Base-by-base conservation (phyloP, 495 filamentous ascomycete species). In the Daldinia concentrica region DNA sequence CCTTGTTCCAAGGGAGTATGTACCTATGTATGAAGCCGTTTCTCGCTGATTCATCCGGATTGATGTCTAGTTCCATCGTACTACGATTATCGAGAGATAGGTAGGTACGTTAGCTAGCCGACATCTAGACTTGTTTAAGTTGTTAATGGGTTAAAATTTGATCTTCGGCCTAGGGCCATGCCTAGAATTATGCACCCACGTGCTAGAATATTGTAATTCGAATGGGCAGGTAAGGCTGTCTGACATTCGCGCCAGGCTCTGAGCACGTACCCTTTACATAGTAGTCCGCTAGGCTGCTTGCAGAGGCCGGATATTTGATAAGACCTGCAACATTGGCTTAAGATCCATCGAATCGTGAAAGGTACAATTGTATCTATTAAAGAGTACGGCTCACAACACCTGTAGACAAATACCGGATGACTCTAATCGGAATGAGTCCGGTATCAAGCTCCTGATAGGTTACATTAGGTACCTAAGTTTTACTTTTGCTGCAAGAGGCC, bases 121-220 rank as follows among this genome's bases (percentile, higher is more conserved):
- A 32, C 57, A 52, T 68, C 39, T 54, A 52, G 54, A 57, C 58
- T 62, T 62, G 48, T 62, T 34, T 9, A 39, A 52, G 36, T 45
- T 17, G 19, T 27, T 19, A 61, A 71, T 29, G 57, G 62, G 26
- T 24, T 66, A 14, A 58, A 62, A 43, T 29, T 52, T 6, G 50
- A 36, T 4, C 4, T 52, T 29, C 12, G 14, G 26, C 24, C 58
- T 68, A 43, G n/a, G 56, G 34, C 4, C 15, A 36, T 59, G 32
- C 59, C 6, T 41, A 30, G 15, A 45, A 55, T 62, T 30, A 22
- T 64, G 27, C 26, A 37, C 43, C 69, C 75, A 77, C 75, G 75
- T 77, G 75, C 58, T 73, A 27, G 9, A 60, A 34, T 58, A 7
- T 69, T 57, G 72, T 70, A 52, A 43, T 59, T 14, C 61, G 73